Conservation (phyloP, 768 basidiomycete genomes). For the Russula brevipes region DNA sequence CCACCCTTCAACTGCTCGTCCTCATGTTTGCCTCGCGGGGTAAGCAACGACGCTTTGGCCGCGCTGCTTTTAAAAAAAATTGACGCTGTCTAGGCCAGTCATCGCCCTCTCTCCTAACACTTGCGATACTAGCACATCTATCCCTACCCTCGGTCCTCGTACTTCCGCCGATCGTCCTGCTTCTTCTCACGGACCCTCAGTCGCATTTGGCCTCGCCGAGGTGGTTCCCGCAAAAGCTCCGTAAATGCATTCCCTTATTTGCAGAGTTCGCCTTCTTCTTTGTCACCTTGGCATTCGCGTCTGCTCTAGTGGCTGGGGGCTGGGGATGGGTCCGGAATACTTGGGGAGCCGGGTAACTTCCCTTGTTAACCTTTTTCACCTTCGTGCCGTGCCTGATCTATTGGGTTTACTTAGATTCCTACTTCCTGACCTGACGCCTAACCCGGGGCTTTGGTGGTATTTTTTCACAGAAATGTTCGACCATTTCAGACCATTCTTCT, state of each 20-base stretch:
- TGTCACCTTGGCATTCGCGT: slow-evolving; percentile 43
- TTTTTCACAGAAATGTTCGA: slow-evolving; percentile 99
- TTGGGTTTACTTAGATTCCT: slow-evolving; percentile 47
- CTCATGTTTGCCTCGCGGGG: slow-evolving; percentile 69
- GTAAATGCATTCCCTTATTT: slow-evolving; percentile 34
- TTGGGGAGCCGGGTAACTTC: slow-evolving; percentile 77
- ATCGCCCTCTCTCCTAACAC: slow-evolving; percentile 53
- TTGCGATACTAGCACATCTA: slow-evolving; percentile 68
- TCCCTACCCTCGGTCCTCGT: slow-evolving; percentile 68
- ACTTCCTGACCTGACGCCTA: slow-evolving; percentile 88
- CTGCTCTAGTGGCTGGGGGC: slow-evolving; percentile 54
- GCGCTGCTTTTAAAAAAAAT: neutral
- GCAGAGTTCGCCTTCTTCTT: slow-evolving; percentile 51
- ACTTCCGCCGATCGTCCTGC: slow-evolving; percentile 60
- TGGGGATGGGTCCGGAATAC: slow-evolving; percentile 69
- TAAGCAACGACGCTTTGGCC: slow-evolving; percentile 29
- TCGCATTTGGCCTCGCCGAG: slow-evolving; percentile 64
- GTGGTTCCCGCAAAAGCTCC: slow-evolving; percentile 26
- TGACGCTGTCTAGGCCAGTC: slow-evolving; percentile 44
- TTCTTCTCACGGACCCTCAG: slow-evolving; percentile 55
- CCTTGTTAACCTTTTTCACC: neutral
- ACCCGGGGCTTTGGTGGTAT: slow-evolving; percentile 96
- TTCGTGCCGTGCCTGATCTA: slow-evolving; percentile 1
- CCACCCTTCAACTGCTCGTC: slow-evolving; percentile 57
- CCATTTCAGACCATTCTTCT: slow-evolving; percentile 92